Base-by-base conservation (phyloP, 768 basidiomycete species). In the Trametes maxima region DNA sequence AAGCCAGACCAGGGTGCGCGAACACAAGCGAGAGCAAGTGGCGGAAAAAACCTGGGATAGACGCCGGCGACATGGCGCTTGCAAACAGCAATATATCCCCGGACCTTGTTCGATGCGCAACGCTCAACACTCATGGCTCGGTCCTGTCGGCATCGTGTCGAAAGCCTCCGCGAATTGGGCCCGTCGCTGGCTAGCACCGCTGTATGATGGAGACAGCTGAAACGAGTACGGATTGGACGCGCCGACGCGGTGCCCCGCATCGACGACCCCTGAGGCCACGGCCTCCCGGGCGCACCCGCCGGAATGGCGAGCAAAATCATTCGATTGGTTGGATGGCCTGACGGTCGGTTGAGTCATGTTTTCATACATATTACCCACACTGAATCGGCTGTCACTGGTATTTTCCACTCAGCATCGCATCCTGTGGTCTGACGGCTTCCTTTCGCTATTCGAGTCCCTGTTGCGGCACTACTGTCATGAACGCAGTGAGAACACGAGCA, bases 401-500 rank as follows among this genome's bases (percentile, higher is more conserved):
- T 5, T 24, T 36, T 52, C 37, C 19, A 16, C 24, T 17, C n/a
- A 16, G 47, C 7, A 13, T 48, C 19, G 21, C 45, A 13, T 35
- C 47, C 25, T 14, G 33, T 28, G 28, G 16, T 33, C 37, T 25
- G 5, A n/a, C 39, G 25, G 35, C 39, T 6, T 16, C 24, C 37
- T 28, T 39, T 50, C 47, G 2, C 19, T 8, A 22, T 39, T 37
- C 37, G 14, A 22, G 24, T 17, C 25, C 8, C 4, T 28, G 5
- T 44, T 57, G 45, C 17, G 40, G n/a, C 21, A 17, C 24, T 14
- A 22, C 47, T 28, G 57, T 42, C 21, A 62, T 62, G 60, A 62
- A 56, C 33, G 60, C 60, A 36, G 54, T 62, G 49, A 55, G 54
- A 51, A 50, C 47, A 13, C 36, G 37, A 13, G 60, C 54, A n/a